These are phyloP conservation scores for Trichoderma atrobrunneum DNA, from an alignment of 2,329 filamentous ascomycete genomes.

Conservation along the genomic window DNA sequence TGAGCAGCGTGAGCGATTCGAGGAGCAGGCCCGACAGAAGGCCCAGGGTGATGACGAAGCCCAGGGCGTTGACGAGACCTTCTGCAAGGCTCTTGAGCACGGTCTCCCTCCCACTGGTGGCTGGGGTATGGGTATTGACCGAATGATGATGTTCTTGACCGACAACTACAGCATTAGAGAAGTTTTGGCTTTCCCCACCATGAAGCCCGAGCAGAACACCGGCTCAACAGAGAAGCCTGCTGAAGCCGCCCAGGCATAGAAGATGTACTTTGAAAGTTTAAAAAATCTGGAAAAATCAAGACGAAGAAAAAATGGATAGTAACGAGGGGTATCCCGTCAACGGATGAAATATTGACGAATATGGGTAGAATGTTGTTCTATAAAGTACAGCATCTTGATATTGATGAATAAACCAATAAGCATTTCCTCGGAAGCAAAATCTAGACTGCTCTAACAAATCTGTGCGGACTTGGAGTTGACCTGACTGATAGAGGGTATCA, in stretches of 20 bases:
- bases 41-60: conserved; percentile 96
- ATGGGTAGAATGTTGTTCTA: not conserved
- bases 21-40: conserved; percentile 96
- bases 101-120: conserved; percentile 91
- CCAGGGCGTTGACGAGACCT: conserved; percentile 93
- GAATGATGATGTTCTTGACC: conserved; percentile 92
- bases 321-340: not conserved
- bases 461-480: not conserved
- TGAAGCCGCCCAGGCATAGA: conserved; percentile 3
- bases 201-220: conserved; percentile 75
- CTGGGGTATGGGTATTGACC: conserved; percentile 95
- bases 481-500: conserved; percentile 22
- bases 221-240: conserved; percentile 1
- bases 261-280: not conserved
- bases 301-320: not conserved
- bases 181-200: conserved; percentile 93
- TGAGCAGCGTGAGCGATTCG: conserved; percentile 79
- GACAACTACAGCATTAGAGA: conserved; percentile 94
- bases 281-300: not conserved
- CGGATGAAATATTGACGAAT: not conserved
- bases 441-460: not conserved
- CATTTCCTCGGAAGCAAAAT: not conserved
- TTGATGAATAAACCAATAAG: not conserved
- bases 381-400: not conserved
- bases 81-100: conserved; percentile 85